Conservation (phyloP, 2,329 filamentous ascomycete genomes). For the Falciphora oryzae region DNA sequence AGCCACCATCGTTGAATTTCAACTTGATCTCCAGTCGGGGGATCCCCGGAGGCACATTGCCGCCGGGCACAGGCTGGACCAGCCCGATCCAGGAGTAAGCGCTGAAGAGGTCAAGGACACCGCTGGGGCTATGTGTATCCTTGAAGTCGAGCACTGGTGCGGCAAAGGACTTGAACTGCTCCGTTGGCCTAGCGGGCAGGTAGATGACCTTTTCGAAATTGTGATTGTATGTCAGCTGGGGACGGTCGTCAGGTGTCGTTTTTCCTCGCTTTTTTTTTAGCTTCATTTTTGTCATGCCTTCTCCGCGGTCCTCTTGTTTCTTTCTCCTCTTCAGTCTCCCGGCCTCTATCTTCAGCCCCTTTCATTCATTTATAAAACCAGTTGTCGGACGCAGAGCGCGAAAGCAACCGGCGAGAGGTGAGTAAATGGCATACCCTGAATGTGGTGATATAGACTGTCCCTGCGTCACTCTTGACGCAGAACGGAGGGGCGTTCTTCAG, state of each 20-base stretch:
- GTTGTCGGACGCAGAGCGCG: neutral
- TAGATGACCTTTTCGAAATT: conserved; percentile 67
- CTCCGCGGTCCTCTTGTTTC: conserved; percentile 4
- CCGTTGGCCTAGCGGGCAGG: conserved; percentile 65
- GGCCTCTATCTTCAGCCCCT: conserved; percentile 7
- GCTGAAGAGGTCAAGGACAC: conserved; percentile 81
- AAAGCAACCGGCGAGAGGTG: neutral
- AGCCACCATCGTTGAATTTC: conserved; percentile 92
- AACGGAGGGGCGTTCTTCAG: conserved; percentile 59
- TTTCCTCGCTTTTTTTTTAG: neutral
- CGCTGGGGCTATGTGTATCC: conserved; percentile 77
- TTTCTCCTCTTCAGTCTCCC: neutral
- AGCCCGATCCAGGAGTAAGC: conserved; percentile 83
- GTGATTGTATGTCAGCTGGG: conserved; percentile 2
- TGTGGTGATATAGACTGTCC: conserved; percentile 76
- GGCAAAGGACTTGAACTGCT: conserved; percentile 78
- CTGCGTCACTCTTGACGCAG: conserved; percentile 66
- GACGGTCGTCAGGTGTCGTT: neutral
- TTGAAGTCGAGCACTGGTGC: conserved; percentile 80
- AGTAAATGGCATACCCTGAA: conserved; percentile 58
- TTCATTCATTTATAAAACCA: conserved; percentile 11
- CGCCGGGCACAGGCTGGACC: conserved; percentile 74
- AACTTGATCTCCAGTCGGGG: conserved; percentile 74
- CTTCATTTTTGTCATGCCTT: no score
- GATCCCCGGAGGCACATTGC: conserved; percentile 71